Evolutionary conservation across 202 grass and related monocot genomes (phyloP).

Genomic region (Digitaria exilis): DNA sequence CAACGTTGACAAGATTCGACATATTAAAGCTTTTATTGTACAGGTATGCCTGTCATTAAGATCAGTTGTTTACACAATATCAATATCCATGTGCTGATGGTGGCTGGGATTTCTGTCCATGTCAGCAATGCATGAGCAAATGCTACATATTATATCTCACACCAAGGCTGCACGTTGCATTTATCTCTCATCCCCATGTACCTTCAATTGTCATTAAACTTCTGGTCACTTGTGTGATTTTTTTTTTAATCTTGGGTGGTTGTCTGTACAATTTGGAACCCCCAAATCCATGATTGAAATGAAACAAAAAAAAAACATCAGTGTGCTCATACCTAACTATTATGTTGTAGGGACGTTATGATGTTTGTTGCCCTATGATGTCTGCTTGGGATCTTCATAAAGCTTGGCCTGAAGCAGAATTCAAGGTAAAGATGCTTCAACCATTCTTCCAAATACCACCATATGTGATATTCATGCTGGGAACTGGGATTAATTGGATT

Average conservation of each 20-base stretch:
- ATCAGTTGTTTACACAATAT: neutral
- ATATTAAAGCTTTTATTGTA: slow-evolving; percentile 91
- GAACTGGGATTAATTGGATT: neutral
- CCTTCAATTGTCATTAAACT: neutral
- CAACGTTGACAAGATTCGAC: slow-evolving; percentile 90
- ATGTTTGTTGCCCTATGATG: slow-evolving; percentile 97
- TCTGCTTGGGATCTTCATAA: slow-evolving; percentile 99
- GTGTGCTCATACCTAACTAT: neutral
- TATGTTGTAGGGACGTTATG: slow-evolving; percentile 80
- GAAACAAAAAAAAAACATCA: neutral
- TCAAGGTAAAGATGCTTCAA: slow-evolving; percentile 56
- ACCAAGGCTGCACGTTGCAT: neutral
- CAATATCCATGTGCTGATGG: neutral
- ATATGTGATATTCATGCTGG: neutral
- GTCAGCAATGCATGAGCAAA: neutral
- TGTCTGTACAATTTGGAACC: neutral
- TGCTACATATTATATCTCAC: neutral
- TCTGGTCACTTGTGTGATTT: neutral
- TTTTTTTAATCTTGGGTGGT: neutral
- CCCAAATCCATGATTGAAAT: neutral
- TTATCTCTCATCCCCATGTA: neutral
- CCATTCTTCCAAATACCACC: neutral
- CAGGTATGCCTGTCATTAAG: slow-evolving; percentile 55
- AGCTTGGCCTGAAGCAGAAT: slow-evolving; percentile 95
- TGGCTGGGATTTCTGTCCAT: neutral